phyloP scores from a whole-genome alignment of 169 alveolate species.

The Cryptosporidium ubiquitum region DNA sequence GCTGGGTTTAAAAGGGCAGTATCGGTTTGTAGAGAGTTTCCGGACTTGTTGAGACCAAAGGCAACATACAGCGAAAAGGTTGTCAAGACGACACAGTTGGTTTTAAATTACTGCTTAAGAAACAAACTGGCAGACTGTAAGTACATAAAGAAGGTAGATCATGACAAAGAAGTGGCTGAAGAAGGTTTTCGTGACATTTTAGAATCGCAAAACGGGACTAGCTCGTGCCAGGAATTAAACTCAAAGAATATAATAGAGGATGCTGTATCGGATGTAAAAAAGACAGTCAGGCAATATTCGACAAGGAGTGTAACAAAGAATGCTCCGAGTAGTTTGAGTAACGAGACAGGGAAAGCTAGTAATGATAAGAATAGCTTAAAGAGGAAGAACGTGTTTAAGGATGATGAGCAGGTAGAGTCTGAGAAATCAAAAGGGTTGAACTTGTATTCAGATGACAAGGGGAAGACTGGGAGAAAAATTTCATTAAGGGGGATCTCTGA shows the following conservation, averaged over 20 bases:
- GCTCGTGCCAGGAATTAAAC: neutral
- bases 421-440: neutral
- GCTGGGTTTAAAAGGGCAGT: constrained; percentile 41
- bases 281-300: neutral
- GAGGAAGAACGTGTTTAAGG: neutral
- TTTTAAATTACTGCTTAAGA: constrained; percentile 36
- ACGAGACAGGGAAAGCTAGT: neutral
- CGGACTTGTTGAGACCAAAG: constrained; percentile 48
- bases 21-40: constrained; percentile 48
- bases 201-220: neutral
- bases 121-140: neutral
- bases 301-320: neutral
- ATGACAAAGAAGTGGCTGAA: neutral
- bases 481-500: constrained; percentile 37
- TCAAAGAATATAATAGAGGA: neutral
- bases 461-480: constrained; percentile 18
- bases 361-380: neutral
- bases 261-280: neutral
- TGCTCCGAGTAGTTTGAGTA: neutral
- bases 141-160: neutral
- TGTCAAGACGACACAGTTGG: constrained; percentile 13
- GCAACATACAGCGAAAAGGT: constrained; percentile 15
- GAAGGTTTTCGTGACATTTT: neutral
- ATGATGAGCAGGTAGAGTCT: neutral
- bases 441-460: neutral